Conservation (phyloP, 441 rosid genomes). For the Populus hybrid region DNA sequence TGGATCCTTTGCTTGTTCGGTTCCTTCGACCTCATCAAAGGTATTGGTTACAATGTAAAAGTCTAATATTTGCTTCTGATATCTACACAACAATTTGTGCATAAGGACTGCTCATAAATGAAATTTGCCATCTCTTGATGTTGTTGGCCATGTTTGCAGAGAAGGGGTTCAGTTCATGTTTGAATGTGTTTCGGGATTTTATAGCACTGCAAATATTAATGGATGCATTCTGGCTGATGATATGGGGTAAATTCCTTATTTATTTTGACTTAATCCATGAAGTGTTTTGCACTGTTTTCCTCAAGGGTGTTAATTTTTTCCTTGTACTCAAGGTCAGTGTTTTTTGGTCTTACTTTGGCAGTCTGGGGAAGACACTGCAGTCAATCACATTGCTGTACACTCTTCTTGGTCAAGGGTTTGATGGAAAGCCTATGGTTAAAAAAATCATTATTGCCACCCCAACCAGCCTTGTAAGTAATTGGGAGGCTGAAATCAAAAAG, state of each 20-base stretch:
- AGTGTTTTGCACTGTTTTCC: slow-evolving; percentile 7
- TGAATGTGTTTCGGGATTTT: slow-evolving; percentile 87
- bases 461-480: slow-evolving; percentile 97
- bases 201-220: slow-evolving; percentile 47
- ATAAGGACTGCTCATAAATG: not conserved
- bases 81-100: not conserved
- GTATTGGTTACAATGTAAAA: slow-evolving; percentile 37
- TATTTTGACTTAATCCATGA: slow-evolving; percentile 15
- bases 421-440: slow-evolving; percentile 90
- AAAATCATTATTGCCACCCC: slow-evolving; percentile 96
- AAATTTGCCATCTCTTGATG: not conserved
- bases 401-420: slow-evolving; percentile 89
- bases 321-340: slow-evolving; percentile 6
- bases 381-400: slow-evolving; percentile 88
- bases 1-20: slow-evolving; percentile 81
- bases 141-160: slow-evolving; percentile 46
- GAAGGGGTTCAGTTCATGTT: slow-evolving; percentile 99
- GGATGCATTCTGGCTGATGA: slow-evolving; percentile 99
- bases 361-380: slow-evolving; percentile 98
- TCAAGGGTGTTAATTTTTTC: slow-evolving; percentile 10
- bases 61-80: slow-evolving; percentile 10
- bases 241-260: slow-evolving; percentile 74
- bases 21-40: slow-evolving; percentile 99
- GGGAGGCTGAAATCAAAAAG: slow-evolving; percentile 97
- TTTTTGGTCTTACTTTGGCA: slow-evolving; percentile 37